A percentile compares a stretch with the other conserved stretches of the same genome.
These are phyloP conservation scores for Elymus sibiricus DNA, from an alignment of 176 grass and related monocot species.

Conservation along the genomic window DNA sequence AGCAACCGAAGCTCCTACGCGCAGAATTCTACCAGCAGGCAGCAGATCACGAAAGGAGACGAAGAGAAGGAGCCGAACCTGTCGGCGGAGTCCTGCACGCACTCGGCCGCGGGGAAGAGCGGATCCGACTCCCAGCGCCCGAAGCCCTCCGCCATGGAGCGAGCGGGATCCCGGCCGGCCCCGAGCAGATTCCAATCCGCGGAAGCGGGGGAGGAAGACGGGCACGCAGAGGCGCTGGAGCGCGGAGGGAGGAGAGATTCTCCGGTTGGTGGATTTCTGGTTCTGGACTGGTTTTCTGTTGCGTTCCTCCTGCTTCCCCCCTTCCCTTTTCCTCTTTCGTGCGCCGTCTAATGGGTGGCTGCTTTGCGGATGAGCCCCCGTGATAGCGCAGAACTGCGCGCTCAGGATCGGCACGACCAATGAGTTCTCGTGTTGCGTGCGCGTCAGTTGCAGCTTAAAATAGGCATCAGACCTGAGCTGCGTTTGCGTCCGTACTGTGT, in stretches of 20 bases:
- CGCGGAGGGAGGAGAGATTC: background rate
- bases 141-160: conserved; percentile 71
- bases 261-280: conserved; percentile 16
- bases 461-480: background rate
- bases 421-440: background rate
- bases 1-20: background rate
- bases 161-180: background rate
- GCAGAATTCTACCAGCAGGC: background rate
- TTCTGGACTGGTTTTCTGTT: background rate
- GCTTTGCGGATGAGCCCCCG: background rate
- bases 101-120: conserved; percentile 76
- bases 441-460: background rate
- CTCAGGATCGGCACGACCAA: background rate
- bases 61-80: conserved; percentile 35
- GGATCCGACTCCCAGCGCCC: conserved; percentile 85
- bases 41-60: background rate
- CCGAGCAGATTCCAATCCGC: background rate
- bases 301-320: background rate
- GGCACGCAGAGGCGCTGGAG: background rate
- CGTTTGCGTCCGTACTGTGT: too few species aligned
- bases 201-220: background rate
- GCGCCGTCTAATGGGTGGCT: background rate
- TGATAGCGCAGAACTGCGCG: background rate
- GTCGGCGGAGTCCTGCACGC: conserved; percentile 93
- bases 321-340: background rate